Evolutionary conservation across 768 basidiomycete species (phyloP), one percentile per base, ranked within the genome.

Genomic region (Lepiota brunneoincarnata): DNA sequence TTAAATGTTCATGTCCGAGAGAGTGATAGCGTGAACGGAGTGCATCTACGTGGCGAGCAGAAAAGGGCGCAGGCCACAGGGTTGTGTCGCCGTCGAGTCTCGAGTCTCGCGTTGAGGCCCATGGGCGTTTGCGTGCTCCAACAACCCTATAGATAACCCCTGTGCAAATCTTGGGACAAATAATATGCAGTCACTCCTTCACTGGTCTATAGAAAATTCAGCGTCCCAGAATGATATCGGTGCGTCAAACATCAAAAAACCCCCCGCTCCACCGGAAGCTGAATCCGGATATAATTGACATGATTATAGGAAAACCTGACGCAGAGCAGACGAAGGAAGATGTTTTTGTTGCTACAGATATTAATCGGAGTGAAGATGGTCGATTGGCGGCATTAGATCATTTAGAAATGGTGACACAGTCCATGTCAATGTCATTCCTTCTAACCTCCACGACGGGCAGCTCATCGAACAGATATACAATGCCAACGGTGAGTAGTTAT

Each of bases 391-490:
- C 91, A 0, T 72, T 93, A 63, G 93, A 95, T 66, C 78, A 95
- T 63, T 70, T 94, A 26, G 93, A 96, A 71, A 88, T 94, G 91
- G 92, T 89, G 48, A 47, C 81, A 65, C 9, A 23, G 3, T 15
- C 36, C 26, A 48, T 24, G 47, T 40, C 3, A 47, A 34, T 31
- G 48, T 18, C 17, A 10, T 14, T 18, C 17, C 12, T 18, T 40
- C 9, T 48, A 40, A 28, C 26, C 31, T 35, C 12, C 20, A 24
- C n/a, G 39, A 57, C 40, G 36, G 11, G 44, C 59, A 94, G 93
- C 74, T 95, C 24, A 77, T 95, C 50, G 91, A 96, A 67, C 81
- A 81, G 37, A 91, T 96, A 49, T 93, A 96, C 62, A 96, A 96
- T 66, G 92, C 93, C 0, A 95, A 93, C 64, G 81, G 93, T 58